Evolutionary conservation across 2,329 filamentous ascomycete genomes (phyloP).

Genomic region (Chrysoporthe puriensis): DNA sequence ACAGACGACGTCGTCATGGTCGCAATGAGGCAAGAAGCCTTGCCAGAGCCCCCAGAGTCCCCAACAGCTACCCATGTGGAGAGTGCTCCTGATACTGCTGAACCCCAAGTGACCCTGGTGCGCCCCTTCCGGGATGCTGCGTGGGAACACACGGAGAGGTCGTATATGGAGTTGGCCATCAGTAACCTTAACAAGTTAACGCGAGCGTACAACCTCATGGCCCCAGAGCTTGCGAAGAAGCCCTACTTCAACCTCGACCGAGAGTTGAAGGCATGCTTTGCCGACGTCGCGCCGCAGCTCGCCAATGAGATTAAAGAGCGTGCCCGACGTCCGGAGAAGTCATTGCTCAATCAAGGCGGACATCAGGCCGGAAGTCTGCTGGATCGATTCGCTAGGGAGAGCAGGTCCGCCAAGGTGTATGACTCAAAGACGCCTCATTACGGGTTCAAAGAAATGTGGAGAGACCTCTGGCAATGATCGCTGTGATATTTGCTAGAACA

Average conservation of each 20-base stretch:
- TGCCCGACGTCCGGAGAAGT: constrained; percentile 52
- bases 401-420: constrained; percentile 63
- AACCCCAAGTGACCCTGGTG: constrained; percentile 42
- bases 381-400: constrained; percentile 59
- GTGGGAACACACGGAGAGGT: constrained; percentile 73
- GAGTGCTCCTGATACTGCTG: constrained; percentile 15
- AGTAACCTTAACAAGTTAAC: constrained; percentile 78
- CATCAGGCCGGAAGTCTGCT: constrained; percentile 56
- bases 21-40: constrained; percentile 45
- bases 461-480: constrained; percentile 66
- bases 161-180: constrained; percentile 78
- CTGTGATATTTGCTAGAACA: neutral
- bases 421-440: constrained; percentile 79
- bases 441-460: constrained; percentile 88
- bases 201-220: constrained; percentile 92
- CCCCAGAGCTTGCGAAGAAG: constrained; percentile 88
- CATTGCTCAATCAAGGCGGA: constrained; percentile 46
- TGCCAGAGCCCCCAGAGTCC: constrained; percentile 26
- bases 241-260: constrained; percentile 85
- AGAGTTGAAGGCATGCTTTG: constrained; percentile 80
- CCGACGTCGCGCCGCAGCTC: constrained; percentile 80
- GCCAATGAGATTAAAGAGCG: constrained; percentile 73
- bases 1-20: constrained; percentile 55
- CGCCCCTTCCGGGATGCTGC: constrained; percentile 75
- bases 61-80: constrained; percentile 20